Evolutionary conservation across 2,329 filamentous ascomycete genomes (phyloP).

Genomic region (Clarireedia sp.): DNA sequence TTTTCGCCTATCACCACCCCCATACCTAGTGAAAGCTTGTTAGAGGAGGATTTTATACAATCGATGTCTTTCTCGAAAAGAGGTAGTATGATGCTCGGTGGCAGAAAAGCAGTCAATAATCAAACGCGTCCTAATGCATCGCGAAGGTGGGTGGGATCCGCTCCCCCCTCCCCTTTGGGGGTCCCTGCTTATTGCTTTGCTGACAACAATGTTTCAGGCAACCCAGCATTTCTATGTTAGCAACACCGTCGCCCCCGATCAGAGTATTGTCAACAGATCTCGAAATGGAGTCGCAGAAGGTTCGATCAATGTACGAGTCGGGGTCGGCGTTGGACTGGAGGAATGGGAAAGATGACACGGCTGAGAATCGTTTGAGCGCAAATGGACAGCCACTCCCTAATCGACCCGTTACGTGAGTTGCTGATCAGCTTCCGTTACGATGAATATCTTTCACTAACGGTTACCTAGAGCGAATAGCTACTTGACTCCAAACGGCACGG

Average conservation of each 20-base stretch:
- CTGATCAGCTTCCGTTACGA: conserved; percentile 2
- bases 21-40: conserved; percentile 48
- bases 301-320: conserved; percentile 30
- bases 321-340: conserved; percentile 21
- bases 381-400: conserved; percentile 10
- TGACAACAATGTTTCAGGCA: conserved; percentile 19
- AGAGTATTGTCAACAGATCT: conserved; percentile 25
- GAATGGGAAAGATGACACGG: conserved; percentile 15
- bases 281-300: conserved; percentile 30
- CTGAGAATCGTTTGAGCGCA: conserved; percentile 4
- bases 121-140: conserved; percentile 19
- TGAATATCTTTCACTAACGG: conserved; percentile 12
- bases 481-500: conserved; percentile 11
- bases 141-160: conserved; percentile 18
- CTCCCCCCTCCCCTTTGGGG: neutral
- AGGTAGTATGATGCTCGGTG: conserved; percentile 55
- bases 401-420: conserved; percentile 10
- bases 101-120: conserved; percentile 31
- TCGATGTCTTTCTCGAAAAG: conserved; percentile 54
- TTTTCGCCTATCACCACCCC: conserved; percentile 47
- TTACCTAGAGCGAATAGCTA: conserved; percentile 13
- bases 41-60: conserved; percentile 51
- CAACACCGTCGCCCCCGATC: conserved; percentile 15
- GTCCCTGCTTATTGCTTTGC: conserved; percentile 8
- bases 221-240: conserved; percentile 25